These are phyloP conservation scores for Blastobotrys arbuscula DNA, from an alignment of 1,139 yeast species.

Conservation along the genomic window DNA sequence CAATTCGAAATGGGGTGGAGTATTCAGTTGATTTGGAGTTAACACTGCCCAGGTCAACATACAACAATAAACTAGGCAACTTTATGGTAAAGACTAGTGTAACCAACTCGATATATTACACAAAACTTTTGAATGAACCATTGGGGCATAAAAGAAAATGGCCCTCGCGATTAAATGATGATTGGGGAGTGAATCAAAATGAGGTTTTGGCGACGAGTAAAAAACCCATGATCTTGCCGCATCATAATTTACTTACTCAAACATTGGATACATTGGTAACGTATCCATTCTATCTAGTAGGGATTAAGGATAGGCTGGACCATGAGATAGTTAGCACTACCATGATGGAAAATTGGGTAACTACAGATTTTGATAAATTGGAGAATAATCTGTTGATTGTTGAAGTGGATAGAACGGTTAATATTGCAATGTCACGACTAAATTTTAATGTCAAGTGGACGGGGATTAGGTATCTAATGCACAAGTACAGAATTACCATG, in stretches of 20 bases:
- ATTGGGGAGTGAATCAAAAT: background rate
- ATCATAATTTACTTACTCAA: constrained; percentile 26
- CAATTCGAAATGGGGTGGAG: constrained; percentile 14
- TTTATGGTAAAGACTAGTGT: constrained; percentile 28
- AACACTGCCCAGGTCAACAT: constrained; percentile 29
- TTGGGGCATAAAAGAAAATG: background rate
- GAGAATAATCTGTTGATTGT: constrained; percentile 20
- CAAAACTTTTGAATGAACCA: background rate
- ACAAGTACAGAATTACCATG: constrained; percentile 43
- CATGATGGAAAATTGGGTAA: background rate
- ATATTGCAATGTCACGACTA: constrained; percentile 30
- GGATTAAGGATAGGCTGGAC: background rate
- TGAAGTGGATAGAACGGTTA: constrained; percentile 26
- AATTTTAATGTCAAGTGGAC: constrained; percentile 40
- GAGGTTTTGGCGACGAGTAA: background rate
- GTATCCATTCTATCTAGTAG: constrained; percentile 30
- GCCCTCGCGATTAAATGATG: constrained; percentile 11
- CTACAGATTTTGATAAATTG: constrained; percentile 4
- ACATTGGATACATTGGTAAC: constrained; percentile 26
- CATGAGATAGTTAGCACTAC: background rate
- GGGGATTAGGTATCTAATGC: constrained; percentile 56
- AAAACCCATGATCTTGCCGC: constrained; percentile 28
- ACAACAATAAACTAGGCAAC: constrained; percentile 32
- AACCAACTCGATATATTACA: background rate
- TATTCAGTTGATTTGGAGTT: constrained; percentile 29